Percentiles rank a stretch among this genome's conserved stretches.
Evolutionary conservation across 257 asterid genomes (phyloP).

Genomic region (Anisodus acutangulus): DNA sequence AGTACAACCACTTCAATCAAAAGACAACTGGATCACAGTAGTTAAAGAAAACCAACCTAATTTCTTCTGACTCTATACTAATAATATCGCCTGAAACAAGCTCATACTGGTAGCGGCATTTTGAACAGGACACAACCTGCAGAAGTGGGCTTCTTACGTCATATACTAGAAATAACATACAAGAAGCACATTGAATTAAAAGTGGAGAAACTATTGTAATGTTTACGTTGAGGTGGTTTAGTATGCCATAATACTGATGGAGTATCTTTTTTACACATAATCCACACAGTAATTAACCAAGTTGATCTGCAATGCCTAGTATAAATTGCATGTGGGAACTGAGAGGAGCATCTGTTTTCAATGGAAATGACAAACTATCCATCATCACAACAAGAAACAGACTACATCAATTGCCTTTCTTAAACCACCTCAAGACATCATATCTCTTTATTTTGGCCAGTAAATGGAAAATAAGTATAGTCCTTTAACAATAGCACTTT

Average conservation of each 20-base stretch:
- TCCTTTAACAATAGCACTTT: not conserved
- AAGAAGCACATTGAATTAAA: constrained; percentile 20
- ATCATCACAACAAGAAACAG: not conserved
- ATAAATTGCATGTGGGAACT: not conserved
- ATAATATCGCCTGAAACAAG: constrained; percentile 81
- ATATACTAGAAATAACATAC: not conserved
- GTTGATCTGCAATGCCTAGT: not conserved
- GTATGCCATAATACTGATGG: constrained; percentile 6
- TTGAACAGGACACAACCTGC: constrained; percentile 90
- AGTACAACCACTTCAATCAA: constrained; percentile 21
- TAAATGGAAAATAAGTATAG: not conserved
- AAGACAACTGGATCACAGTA: constrained; percentile 24
- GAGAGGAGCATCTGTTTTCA: constrained; percentile 16
- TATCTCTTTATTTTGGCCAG: not conserved
- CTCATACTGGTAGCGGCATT: constrained; percentile 90
- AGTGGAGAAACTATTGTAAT: not conserved
- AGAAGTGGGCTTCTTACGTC: constrained; percentile 26
- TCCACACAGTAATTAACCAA: not conserved
- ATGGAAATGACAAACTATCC: not conserved
- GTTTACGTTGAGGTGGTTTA: not conserved
- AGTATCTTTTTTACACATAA: not conserved
- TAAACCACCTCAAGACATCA: not conserved
- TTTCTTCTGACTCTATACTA: constrained; percentile 86
- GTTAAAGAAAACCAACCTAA: constrained; percentile 55
- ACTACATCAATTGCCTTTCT: not conserved